Percentiles rank a stretch among this genome's conserved stretches.
Conservation (phyloP, 2,329 filamentous ascomycete species). For the Pestalotiopsis sp. region DNA sequence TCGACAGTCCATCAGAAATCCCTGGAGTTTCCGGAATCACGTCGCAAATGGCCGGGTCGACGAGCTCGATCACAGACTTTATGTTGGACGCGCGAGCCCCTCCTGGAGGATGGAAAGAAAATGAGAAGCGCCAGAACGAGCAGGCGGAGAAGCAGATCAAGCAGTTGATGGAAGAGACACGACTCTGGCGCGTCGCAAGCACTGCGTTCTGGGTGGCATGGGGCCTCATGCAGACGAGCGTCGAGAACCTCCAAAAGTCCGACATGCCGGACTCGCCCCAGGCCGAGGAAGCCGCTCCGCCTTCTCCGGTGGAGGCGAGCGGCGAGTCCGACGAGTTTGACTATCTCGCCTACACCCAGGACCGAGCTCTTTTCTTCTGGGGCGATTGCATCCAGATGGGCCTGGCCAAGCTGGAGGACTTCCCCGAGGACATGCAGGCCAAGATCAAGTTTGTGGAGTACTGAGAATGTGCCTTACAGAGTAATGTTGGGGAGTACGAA, state of each 20-base stretch:
- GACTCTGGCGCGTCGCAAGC: constrained; percentile 84
- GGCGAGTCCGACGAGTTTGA: constrained; percentile 73
- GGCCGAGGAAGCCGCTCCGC: constrained; percentile 18
- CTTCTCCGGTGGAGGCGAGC: constrained; percentile 34
- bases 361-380: constrained; percentile 92
- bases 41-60: constrained; percentile 34
- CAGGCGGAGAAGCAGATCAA: constrained; percentile 66
- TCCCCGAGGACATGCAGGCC: constrained; percentile 66
- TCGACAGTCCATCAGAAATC: constrained; percentile 38
- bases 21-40: constrained; percentile 39
- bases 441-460: constrained; percentile 58
- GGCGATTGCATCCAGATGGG: constrained; percentile 82
- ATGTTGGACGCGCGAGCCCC: constrained; percentile 76
- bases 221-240: constrained; percentile 93
- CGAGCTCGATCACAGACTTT: constrained; percentile 65
- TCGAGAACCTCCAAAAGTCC: constrained; percentile 64
- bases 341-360: constrained; percentile 88
- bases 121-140: constrained; percentile 63
- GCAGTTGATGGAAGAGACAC: constrained; percentile 73
- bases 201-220: constrained; percentile 91
- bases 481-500: not conserved
- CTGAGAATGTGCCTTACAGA: not conserved
- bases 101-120: constrained; percentile 55
- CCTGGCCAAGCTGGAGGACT: constrained; percentile 70
- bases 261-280: constrained; percentile 32